Evolutionary conservation across 1,284 basidiomycete genomes (phyloP), one percentile per base, ranked within the genome.

Genomic region (Cryptococcus jaspeensis): DNA sequence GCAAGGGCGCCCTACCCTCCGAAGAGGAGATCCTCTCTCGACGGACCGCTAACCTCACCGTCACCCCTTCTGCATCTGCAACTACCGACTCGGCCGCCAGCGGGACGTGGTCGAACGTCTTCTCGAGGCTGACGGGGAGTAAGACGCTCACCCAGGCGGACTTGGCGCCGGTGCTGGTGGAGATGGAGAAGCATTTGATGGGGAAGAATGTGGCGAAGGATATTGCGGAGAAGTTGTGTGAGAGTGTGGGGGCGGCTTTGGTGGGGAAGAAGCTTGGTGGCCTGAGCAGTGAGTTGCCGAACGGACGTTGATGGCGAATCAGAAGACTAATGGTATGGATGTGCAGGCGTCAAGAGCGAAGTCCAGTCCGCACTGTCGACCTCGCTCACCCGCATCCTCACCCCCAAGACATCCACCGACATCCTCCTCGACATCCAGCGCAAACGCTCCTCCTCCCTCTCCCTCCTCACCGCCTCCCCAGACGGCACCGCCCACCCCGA

Each of bases 171-270:
- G 91, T 96, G 0, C 77, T 99, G 23, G 87, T 88, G 44, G 89
- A 87, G 20, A 99, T 99, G 93, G 92, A 95, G 73, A 89, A 93
- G 62, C 95, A 98, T 75, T 82, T 99, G 47, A 97, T 98, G 90
- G 87, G 90, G 79, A 99, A 99, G 81, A 99, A 99, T 69, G 96
- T 99, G 2, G 96, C 96, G 7, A 90, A 86, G 75, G 92, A 96
- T 57, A 96, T 99, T 62, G 84, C 95, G 9, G 90, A 94, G 60
- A 91, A 94, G 74, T 85, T 99, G 3, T 97, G 94, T 72, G 91
- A 95, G 68, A 87, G 89, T 15, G 93, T 99, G 12, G 92, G 91
- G 1, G 86, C 91, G 65, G 86, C 85, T 41, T 81, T 99, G 39
- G 83, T 95, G 7, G 96, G 96, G 12, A 92, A 90, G 80, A 93